Evolutionary conservation across 768 basidiomycete species (phyloP), one percentile per base, ranked within the genome.

Genomic region (Auricularia sp.): DNA sequence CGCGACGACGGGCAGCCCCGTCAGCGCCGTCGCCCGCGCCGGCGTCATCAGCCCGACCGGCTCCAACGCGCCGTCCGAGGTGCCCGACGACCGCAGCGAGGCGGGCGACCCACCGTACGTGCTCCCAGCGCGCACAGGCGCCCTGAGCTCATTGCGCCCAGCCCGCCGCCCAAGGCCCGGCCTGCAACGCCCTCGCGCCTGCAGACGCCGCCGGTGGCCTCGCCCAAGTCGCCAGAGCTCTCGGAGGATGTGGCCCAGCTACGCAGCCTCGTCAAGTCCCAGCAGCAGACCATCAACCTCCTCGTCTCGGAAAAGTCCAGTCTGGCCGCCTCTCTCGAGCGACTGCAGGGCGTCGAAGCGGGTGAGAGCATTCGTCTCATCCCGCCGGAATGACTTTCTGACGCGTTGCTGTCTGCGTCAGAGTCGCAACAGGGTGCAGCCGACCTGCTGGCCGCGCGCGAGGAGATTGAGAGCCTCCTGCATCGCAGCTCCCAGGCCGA

Each of bases 291-390:
- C 0, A 90, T 94, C 64, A 79, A 87, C 58, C 72, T 88, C n/a
- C 78, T 94, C 14, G 89, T 92, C 21, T 80, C 84, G 2, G 89
- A 90, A 70, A 90, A 89, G 73, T 80, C 83, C 6, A 78, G 81
- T 21, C 77, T 90, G 42, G 75, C 77, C 16, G 72, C 69, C n/a
- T 68, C 86, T 51, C 72, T 88, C 51, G 80, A 87, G 67, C 81
- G 81, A 61, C 70, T 87, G 58, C 82, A 84, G 54, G 81, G 78
- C 59, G 73, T 82, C n/a, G 87, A 89, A 70, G 74, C 78, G 47
- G 79, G 91, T 92, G 73, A 10, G 80, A 72, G 34, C 44, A 56
- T 43, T 33, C 64, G 14, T 61, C n/a, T 35, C 29, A 51, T 18
- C 29, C 29, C 29, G 29, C 29, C 29, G 29, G 29, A 29, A 29